Evolutionary conservation across 2,329 filamentous ascomycete species (phyloP), one percentile per base, ranked within the genome.

Genomic region (Lojkania enalia): DNA sequence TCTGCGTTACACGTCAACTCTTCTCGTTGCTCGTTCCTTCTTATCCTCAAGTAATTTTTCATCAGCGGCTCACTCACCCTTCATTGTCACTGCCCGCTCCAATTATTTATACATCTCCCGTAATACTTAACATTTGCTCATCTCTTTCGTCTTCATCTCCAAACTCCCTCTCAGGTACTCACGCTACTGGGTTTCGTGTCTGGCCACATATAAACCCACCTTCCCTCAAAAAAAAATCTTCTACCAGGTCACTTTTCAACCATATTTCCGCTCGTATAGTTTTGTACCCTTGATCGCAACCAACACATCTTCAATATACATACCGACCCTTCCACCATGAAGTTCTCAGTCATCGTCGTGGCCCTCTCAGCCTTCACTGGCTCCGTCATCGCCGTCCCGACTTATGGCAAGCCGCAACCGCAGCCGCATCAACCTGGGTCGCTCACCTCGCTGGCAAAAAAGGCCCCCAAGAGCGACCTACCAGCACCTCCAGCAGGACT

Each of bases 381-480:
- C 37, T 38, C 63, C 21, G 46, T 57, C 7, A 29, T 48, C 14
- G 56, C 61, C 19, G 49, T 49, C 35, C 41, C 44, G 27, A 59
- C 31, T 58, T 55, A 36, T 37, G 42, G 25, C 38, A 40, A 20
- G 13, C 47, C 11, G 45, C 38, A 20, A 13, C 47, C 12, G 18
- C 37, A 9, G 20, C 39, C n/a, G 57, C 58, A 42, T 21, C 48
- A 19, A 5, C 44, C 55, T 4, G 33, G 42, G n/a, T 52, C 54
- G 39, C 56, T 69, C 37, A 40, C 54, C 42, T 60, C 48, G 7
- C 58, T 67, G 14, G 51, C 56, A 32, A 50, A 50, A 30, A 40
- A 58, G 32, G 58, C 64, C 51, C 66, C 66, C 12, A 43, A 52
- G 36, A 66, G 55, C 42, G 55, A 54, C 9, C 64, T 70, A 5